Percentiles rank a stretch among this genome's conserved stretches.
Evolutionary conservation across 805 yeast species (phyloP).

Genomic region (Metschnikowia borealis): DNA sequence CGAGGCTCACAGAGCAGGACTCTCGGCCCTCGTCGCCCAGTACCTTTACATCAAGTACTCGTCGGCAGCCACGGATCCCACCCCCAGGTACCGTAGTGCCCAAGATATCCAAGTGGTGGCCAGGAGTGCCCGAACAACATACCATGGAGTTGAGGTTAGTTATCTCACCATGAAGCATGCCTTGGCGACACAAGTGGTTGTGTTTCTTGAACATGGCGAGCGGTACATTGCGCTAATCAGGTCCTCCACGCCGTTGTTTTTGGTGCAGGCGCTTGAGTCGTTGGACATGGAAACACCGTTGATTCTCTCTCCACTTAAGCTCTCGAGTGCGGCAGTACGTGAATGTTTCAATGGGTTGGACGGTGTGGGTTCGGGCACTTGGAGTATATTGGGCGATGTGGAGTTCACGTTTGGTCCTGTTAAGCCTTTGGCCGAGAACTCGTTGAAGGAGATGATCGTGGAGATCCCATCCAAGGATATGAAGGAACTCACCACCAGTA

Average conservation of each 20-base stretch:
- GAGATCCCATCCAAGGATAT: slow-evolving; percentile 9
- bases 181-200: slow-evolving; percentile 6
- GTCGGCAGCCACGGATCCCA: slow-evolving; percentile 7
- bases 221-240: slow-evolving; percentile 4
- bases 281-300: slow-evolving; percentile 9
- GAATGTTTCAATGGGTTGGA: slow-evolving; percentile 3
- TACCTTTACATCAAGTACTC: slow-evolving; percentile 12
- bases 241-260: slow-evolving; percentile 6
- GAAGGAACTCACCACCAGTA: not conserved
- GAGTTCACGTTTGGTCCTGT: slow-evolving; percentile 9
- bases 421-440: slow-evolving; percentile 7
- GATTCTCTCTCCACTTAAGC: slow-evolving; percentile 3
- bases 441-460: slow-evolving; percentile 8
- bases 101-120: slow-evolving; percentile 9
- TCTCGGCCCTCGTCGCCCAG: slow-evolving; percentile 8
- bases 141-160: not conserved
- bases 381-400: slow-evolving; percentile 8
- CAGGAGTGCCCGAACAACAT: not conserved
- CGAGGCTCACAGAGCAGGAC: slow-evolving; percentile 1
- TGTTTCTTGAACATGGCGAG: slow-evolving; percentile 5
- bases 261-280: slow-evolving; percentile 12
- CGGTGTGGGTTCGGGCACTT: not conserved
- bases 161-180: slow-evolving; percentile 7
- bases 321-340: slow-evolving; percentile 3
- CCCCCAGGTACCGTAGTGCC: slow-evolving; percentile 7